Conservation (phyloP, 2,329 filamentous ascomycete genomes). For the Amesomyces nigricolor region DNA sequence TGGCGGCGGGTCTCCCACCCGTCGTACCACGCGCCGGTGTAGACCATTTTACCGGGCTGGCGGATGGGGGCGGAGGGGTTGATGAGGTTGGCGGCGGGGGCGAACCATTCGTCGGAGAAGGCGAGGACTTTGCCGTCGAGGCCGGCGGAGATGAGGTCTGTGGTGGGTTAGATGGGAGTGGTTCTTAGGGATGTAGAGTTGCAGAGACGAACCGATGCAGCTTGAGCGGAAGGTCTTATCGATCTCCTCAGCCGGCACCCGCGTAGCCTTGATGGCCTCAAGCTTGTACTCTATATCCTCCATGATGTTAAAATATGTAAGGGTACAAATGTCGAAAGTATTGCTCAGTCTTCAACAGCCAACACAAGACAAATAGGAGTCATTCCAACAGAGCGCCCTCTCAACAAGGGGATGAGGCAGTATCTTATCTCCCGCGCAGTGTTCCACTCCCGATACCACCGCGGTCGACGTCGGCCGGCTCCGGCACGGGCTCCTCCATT, state of each 20-base stretch:
- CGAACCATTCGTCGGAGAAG: conserved; percentile 65
- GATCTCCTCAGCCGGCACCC: conserved; percentile 49
- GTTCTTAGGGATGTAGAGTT: neutral
- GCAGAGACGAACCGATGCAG: conserved; percentile 49
- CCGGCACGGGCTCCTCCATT: conserved; percentile 12
- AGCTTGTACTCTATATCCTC: conserved; percentile 49
- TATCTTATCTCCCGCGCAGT: conserved; percentile 7
- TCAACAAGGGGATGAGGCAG: neutral
- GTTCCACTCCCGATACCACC: neutral
- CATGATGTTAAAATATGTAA: conserved; percentile 26
- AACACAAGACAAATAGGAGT: conserved; percentile 20
- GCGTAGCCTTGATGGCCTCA: conserved; percentile 47
- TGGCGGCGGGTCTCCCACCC: conserved; percentile 65
- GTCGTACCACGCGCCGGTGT: conserved; percentile 64
- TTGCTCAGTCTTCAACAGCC: too few species aligned
- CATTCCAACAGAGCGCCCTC: neutral
- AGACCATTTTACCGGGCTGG: conserved; percentile 63
- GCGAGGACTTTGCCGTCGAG: conserved; percentile 60
- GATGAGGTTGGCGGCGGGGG: conserved; percentile 57
- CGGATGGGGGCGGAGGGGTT: conserved; percentile 59
- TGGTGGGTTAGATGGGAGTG: neutral
- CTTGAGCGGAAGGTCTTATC: conserved; percentile 57
- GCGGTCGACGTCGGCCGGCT: conserved; percentile 18
- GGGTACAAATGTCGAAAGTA: too few species aligned
- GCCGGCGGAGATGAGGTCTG: conserved; percentile 56